A percentile compares a stretch with the other conserved stretches of the same genome.
Evolutionary conservation across 345 rosid species (phyloP).

Genomic region (Heritiera littoralis): DNA sequence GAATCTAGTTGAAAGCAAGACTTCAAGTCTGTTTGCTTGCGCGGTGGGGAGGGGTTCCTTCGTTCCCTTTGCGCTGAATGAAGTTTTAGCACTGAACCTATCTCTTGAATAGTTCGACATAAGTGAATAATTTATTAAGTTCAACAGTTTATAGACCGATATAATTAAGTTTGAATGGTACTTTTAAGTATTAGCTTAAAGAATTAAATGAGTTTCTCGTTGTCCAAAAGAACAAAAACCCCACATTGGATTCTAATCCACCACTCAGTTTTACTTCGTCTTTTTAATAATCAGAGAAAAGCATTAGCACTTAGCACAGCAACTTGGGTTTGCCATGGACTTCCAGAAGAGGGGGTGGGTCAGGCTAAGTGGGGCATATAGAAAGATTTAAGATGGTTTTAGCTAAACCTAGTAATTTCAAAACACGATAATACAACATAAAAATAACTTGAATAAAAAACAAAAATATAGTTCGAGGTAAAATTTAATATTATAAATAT

Average conservation of each 20-base stretch:
- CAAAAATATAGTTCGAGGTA: too few relatives aligned
- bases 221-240: slow-evolving; percentile 33
- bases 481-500: too few relatives aligned
- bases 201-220: not conserved
- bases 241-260: slow-evolving; percentile 59
- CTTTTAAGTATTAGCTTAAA: not conserved
- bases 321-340: slow-evolving; percentile 17
- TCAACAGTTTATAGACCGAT: too few relatives aligned
- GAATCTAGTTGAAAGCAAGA: not conserved
- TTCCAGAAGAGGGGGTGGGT: slow-evolving; percentile 14
- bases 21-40: too few relatives aligned
- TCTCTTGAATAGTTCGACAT: not conserved
- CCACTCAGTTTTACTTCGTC: slow-evolving; percentile 31
- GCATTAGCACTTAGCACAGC: slow-evolving; percentile 4
- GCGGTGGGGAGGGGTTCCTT: too few relatives aligned
- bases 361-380: slow-evolving; percentile 28
- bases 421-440: too few relatives aligned
- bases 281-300: slow-evolving; percentile 33
- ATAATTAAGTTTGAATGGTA: not conserved
- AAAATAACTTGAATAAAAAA: too few relatives aligned
- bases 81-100: too few relatives aligned
- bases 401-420: too few relatives aligned
- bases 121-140: too few relatives aligned
- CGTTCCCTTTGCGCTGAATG: too few relatives aligned
- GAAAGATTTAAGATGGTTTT: slow-evolving; percentile 17